Percentiles rank a stretch among this genome's conserved stretches.
Conservation (phyloP, 2,329 filamentous ascomycete genomes). For the Colletotrichum sp. region DNA sequence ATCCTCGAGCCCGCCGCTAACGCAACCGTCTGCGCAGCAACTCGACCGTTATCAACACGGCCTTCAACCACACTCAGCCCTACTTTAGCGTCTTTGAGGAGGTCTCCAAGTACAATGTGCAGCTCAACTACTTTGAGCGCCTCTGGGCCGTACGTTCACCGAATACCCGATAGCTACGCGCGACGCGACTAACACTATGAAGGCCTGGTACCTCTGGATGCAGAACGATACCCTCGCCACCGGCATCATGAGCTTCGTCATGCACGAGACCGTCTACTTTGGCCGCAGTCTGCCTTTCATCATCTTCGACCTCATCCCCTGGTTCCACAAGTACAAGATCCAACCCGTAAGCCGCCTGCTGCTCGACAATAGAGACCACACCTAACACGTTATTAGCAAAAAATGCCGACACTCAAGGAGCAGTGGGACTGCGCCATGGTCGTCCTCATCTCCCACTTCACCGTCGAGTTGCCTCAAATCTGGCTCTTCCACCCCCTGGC, state of each 20-base stretch:
- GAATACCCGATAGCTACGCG: not conserved
- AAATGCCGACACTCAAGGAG: constrained; percentile 90
- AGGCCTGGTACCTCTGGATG: constrained; percentile 96
- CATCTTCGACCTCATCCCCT: constrained; percentile 86
- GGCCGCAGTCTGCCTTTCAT: constrained; percentile 91
- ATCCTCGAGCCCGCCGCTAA: constrained; percentile 3
- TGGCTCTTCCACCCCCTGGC: constrained; percentile 99
- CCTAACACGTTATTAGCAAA: constrained; percentile 51
- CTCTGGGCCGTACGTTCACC: constrained; percentile 77
- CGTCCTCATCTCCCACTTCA: constrained; percentile 94
- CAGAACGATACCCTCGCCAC: constrained; percentile 97
- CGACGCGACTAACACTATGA: constrained; percentile 11
- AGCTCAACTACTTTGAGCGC: constrained; percentile 85
- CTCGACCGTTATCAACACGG: constrained; percentile 49
- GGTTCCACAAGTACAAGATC: constrained; percentile 93
- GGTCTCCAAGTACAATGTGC: constrained; percentile 76
- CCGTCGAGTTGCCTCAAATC: constrained; percentile 97
- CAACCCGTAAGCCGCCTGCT: constrained; percentile 69
- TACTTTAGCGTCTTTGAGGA: constrained; percentile 67
- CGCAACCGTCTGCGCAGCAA: constrained; percentile 43
- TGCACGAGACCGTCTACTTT: constrained; percentile 96
- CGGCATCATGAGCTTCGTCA: constrained; percentile 94
- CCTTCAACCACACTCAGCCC: constrained; percentile 53
- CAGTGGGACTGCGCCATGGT: constrained; percentile 94
- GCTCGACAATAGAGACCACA: not conserved